phyloP scores from a whole-genome alignment of 345 rosid species.

The Citrus maxima region DNA sequence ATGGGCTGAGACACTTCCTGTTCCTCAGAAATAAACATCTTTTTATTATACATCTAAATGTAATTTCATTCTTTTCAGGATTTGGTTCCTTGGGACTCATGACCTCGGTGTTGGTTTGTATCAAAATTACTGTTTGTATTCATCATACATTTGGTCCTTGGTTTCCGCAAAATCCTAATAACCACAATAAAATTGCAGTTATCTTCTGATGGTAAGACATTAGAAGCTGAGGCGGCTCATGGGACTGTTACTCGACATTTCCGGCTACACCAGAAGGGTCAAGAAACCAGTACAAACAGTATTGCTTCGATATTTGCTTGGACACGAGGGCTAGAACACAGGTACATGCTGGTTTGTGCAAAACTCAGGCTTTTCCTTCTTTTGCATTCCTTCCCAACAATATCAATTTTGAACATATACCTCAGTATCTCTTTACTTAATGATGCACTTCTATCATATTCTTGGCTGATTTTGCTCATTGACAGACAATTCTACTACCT shows the following conservation, averaged over 20 bases:
- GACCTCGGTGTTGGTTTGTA: slow-evolving; percentile 90
- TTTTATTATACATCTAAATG: slow-evolving; percentile 1
- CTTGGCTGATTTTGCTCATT: not conserved
- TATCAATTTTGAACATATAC: not conserved
- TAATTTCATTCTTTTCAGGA: slow-evolving; percentile 47
- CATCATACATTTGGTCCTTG: not conserved
- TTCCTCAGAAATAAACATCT: not conserved
- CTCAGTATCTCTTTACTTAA: not conserved
- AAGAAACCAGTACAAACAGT: slow-evolving; percentile 98
- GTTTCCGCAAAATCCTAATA: not conserved
- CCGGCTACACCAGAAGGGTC: slow-evolving; percentile 85
- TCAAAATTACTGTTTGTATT: not conserved
- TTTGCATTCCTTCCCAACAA: not conserved
- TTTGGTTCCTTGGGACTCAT: slow-evolving; percentile 97
- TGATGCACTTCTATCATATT: not conserved
- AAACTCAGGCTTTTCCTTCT: not conserved
- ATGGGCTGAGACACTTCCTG: not conserved
- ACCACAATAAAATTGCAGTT: slow-evolving; percentile 43
- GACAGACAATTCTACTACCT: not conserved
- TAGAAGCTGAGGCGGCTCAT: slow-evolving; percentile 98
- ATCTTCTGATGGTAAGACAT: slow-evolving; percentile 89
- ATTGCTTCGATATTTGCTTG: slow-evolving; percentile 97
- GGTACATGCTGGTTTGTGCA: slow-evolving; percentile 41
- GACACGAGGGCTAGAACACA: slow-evolving; percentile 89
- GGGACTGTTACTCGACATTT: slow-evolving; percentile 98